These are phyloP conservation scores for Dovyalis caffra DNA, from an alignment of 345 rosid genomes.

Conservation along the genomic window DNA sequence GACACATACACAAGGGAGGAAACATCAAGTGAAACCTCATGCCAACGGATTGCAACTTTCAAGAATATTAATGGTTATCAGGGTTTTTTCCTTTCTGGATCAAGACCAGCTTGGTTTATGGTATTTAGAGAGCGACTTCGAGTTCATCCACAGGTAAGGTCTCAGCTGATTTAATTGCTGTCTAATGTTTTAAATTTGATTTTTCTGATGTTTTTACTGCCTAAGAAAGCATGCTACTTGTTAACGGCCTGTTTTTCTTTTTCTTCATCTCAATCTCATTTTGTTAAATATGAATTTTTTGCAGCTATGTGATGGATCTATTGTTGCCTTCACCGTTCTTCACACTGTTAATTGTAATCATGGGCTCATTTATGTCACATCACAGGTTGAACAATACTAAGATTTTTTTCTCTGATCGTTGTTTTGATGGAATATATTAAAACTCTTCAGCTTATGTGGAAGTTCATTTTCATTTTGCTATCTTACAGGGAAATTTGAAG, in stretches of 20 bases:
- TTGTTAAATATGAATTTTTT: conserved; percentile 13
- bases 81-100: conserved; percentile 93
- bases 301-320: conserved; percentile 94
- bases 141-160: conserved; percentile 91
- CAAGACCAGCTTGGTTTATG: conserved; percentile 98
- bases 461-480: conserved; percentile 14
- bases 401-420: background rate
- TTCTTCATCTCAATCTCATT: background rate
- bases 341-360: conserved; percentile 96
- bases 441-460: background rate
- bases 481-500: conserved; percentile 76
- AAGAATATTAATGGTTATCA: conserved; percentile 82
- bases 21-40: conserved; percentile 44
- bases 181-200: background rate
- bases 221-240: conserved; percentile 11
- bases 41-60: conserved; percentile 76
- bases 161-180: background rate
- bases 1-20: conserved; percentile 84
- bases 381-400: conserved; percentile 55
- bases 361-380: conserved; percentile 91
- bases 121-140: conserved; percentile 85
- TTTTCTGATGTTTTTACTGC: conserved; percentile 1
- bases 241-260: background rate
- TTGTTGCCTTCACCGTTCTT: conserved; percentile 94
- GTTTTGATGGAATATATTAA: background rate